These are phyloP conservation scores for Cutaneotrichosporon cutaneum DNA, from an alignment of 1,284 basidiomycete species.

Conservation along the genomic window DNA sequence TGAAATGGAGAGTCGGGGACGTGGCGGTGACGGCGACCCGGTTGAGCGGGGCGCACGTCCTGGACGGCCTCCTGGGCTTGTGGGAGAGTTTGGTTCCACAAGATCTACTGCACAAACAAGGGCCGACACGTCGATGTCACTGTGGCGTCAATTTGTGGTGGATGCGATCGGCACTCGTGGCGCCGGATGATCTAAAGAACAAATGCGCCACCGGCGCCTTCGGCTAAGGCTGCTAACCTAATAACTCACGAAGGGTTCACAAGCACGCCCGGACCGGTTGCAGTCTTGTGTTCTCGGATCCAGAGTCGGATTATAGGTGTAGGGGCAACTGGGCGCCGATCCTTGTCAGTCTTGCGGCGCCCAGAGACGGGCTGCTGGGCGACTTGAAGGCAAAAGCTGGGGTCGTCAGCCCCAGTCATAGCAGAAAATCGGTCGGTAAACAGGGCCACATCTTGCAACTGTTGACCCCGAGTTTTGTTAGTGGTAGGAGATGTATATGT, in stretches of 20 bases:
- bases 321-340: slow-evolving; percentile 36
- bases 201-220: background rate
- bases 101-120: slow-evolving; percentile 36
- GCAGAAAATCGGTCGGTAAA: background rate
- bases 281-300: slow-evolving; percentile 23
- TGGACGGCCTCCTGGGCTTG: background rate
- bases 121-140: slow-evolving; percentile 29
- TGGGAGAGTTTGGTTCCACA: background rate
- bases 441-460: background rate
- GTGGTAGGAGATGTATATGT: background rate
- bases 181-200: background rate
- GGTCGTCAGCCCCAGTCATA: background rate
- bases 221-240: no score
- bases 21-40: background rate
- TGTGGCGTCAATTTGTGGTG: slow-evolving; percentile 14
- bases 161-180: background rate
- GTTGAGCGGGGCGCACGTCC: background rate
- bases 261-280: slow-evolving; percentile 3
- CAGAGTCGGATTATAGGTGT: slow-evolving; percentile 34
- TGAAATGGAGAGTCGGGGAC: background rate
- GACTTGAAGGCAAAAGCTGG: slow-evolving; percentile 32
- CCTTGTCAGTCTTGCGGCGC: slow-evolving; percentile 39
- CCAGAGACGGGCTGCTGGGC: slow-evolving; percentile 39
- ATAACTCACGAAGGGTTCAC: slow-evolving; percentile 21
- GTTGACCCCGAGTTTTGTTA: background rate